Evolutionary conservation across 768 basidiomycete species (phyloP).

Genomic region (Exidia glandulosa): DNA sequence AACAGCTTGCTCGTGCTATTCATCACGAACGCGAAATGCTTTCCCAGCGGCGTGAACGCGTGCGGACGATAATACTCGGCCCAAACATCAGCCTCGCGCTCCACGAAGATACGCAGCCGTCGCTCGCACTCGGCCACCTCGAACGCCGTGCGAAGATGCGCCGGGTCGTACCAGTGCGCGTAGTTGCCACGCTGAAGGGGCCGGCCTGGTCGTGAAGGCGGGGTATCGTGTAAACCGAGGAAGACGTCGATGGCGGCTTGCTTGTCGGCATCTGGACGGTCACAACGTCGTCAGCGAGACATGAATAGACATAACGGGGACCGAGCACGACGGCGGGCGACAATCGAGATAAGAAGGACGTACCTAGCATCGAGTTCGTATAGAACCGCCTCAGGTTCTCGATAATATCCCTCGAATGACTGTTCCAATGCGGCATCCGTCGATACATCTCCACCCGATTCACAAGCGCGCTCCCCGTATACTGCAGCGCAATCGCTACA

Average conservation of each 20-base stretch:
- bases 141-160: constrained; percentile 60
- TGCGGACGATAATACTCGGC: constrained; percentile 80
- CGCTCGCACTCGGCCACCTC: constrained; percentile 50
- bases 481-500: constrained; percentile 85
- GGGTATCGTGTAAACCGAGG: constrained; percentile 46
- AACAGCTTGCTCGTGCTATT: constrained; percentile 77
- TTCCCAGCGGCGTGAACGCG: constrained; percentile 72
- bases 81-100: constrained; percentile 65
- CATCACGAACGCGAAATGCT: constrained; percentile 90
- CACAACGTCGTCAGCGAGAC: background rate
- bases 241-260: constrained; percentile 98
- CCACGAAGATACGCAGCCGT: constrained; percentile 50
- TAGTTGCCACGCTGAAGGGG: constrained; percentile 59
- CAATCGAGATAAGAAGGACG: constrained; percentile 3
- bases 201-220: constrained; percentile 33
- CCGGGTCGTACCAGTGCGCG: constrained; percentile 73
- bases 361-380: constrained; percentile 84
- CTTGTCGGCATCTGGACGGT: constrained; percentile 75
- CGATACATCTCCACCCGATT: constrained; percentile 95
- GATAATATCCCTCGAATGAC: constrained; percentile 91
- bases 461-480: constrained; percentile 91
- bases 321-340: no score
- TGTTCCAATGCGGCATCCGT: constrained; percentile 93
- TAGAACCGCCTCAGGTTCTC: constrained; percentile 93
- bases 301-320: background rate